Conservation (phyloP, 441 rosid genomes). For the Adansonia rubrostipa region DNA sequence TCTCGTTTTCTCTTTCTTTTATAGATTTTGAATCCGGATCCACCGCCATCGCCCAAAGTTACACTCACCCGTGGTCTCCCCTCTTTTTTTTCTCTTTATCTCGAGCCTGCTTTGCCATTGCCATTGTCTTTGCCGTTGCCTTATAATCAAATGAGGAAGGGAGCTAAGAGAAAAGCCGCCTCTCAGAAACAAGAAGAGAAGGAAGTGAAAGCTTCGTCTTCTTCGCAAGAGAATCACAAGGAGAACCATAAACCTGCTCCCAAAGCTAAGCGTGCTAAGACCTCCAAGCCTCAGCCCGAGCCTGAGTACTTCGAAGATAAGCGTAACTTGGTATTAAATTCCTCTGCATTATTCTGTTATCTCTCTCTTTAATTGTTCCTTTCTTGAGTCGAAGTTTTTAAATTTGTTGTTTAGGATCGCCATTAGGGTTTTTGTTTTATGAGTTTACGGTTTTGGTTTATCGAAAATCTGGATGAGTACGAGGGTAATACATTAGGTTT, state of each 20-base stretch:
- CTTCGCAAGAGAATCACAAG: conserved; percentile 33
- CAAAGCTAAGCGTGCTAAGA: conserved; percentile 56
- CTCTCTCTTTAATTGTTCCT: neutral
- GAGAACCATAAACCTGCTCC: conserved; percentile 35
- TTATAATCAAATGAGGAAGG: conserved; percentile 58
- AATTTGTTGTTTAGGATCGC: conserved; percentile 9
- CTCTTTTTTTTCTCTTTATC: conserved; percentile 27
- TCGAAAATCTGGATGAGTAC: neutral
- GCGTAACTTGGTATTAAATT: conserved; percentile 71
- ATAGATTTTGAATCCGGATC: conserved; percentile 48
- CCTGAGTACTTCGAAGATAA: conserved; percentile 80
- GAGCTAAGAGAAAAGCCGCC: conserved; percentile 69
- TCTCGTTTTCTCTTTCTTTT: neutral
- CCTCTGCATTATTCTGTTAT: neutral
- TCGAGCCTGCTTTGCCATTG: neutral
- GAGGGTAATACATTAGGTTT: neutral
- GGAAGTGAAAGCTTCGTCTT: conserved; percentile 33
- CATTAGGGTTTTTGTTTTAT: neutral
- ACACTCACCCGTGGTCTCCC: conserved; percentile 23
- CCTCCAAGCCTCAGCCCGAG: conserved; percentile 52
- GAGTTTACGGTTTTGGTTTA: neutral
- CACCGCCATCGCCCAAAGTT: conserved; percentile 28
- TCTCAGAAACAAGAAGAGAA: conserved; percentile 42
- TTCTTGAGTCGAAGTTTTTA: neutral
- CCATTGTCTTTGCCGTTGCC: neutral